phyloP scores from a whole-genome alignment of 2,329 filamentous ascomycete species.

The Arthroderma sp. region DNA sequence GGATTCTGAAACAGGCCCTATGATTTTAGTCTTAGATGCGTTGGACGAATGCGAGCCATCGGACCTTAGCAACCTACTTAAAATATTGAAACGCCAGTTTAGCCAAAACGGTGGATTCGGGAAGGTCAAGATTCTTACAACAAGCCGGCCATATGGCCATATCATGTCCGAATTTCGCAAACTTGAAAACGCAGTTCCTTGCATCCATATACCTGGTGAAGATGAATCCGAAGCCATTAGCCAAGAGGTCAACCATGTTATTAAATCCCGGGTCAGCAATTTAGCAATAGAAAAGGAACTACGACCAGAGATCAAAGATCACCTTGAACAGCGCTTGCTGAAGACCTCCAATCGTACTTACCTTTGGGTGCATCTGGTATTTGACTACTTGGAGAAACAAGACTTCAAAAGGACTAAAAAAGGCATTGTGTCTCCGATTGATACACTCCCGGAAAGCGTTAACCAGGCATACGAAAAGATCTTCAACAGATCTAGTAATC shows the following conservation, averaged over 20 bases:
- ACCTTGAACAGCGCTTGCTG: slow-evolving; percentile 13
- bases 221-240: slow-evolving; percentile 11
- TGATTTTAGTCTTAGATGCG: slow-evolving; percentile 30
- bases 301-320: neutral
- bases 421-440: slow-evolving; percentile 13
- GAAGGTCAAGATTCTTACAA: slow-evolving; percentile 26
- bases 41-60: slow-evolving; percentile 27
- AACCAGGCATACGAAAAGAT: slow-evolving; percentile 23
- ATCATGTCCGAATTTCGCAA: slow-evolving; percentile 10
- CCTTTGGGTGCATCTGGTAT: slow-evolving; percentile 26
- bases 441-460: slow-evolving; percentile 13
- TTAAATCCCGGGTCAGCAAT: slow-evolving; percentile 9
- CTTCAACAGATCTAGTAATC: slow-evolving; percentile 17
- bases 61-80: slow-evolving; percentile 12
- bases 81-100: slow-evolving; percentile 17
- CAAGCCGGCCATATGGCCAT: slow-evolving; percentile 15
- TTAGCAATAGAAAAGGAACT: too few relatives aligned
- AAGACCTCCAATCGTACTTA: slow-evolving; percentile 24
- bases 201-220: slow-evolving; percentile 13
- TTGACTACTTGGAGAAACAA: slow-evolving; percentile 18
- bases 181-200: slow-evolving; percentile 6
- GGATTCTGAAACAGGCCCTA: slow-evolving; percentile 10
- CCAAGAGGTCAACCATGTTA: slow-evolving; percentile 16
- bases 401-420: slow-evolving; percentile 3
- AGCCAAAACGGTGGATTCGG: neutral